A percentile compares a stretch with the other conserved stretches of the same genome.
These are phyloP conservation scores for Secale cereale DNA, from an alignment of 176 grass and related monocot genomes.

Conservation along the genomic window DNA sequence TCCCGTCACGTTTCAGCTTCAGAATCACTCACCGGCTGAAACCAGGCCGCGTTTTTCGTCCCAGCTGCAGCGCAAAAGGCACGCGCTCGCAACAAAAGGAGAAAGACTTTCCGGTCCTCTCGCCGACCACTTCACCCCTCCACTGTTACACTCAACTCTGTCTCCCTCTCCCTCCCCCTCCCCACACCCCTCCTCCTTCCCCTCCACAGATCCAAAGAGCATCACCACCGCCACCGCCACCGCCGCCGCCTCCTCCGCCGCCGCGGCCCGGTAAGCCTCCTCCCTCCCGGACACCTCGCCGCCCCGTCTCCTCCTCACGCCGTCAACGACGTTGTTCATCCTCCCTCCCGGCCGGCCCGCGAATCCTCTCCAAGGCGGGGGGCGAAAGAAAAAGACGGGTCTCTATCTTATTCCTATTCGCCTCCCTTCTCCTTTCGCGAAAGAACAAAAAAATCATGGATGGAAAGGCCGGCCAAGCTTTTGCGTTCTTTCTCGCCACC, in stretches of 20 bases:
- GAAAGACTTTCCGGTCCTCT: neutral
- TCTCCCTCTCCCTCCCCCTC: neutral
- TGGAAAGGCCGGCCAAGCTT: slow-evolving; percentile 12
- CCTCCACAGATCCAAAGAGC: slow-evolving; percentile 13
- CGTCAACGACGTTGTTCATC: neutral
- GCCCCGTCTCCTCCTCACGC: neutral
- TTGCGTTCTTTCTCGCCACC: slow-evolving; percentile 25
- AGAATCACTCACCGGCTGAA: neutral
- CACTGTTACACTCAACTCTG: neutral
- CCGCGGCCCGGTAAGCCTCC: slow-evolving; percentile 1
- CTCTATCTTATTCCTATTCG: neutral
- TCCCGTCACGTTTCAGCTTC: neutral
- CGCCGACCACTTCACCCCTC: neutral
- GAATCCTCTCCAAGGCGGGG: neutral
- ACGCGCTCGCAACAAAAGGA: neutral
- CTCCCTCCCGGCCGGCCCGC: neutral
- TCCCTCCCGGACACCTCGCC: neutral
- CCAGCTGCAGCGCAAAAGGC: neutral
- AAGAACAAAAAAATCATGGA: slow-evolving; percentile 2
- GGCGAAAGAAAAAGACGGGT: neutral
- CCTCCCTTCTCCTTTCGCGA: neutral
- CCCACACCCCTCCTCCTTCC: neutral
- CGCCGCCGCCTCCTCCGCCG: neutral
- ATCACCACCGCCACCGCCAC: neutral
- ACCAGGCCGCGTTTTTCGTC: neutral